Conservation (phyloP, 2,329 filamentous ascomycete genomes). For the Cladobotryum protrusum region DNA sequence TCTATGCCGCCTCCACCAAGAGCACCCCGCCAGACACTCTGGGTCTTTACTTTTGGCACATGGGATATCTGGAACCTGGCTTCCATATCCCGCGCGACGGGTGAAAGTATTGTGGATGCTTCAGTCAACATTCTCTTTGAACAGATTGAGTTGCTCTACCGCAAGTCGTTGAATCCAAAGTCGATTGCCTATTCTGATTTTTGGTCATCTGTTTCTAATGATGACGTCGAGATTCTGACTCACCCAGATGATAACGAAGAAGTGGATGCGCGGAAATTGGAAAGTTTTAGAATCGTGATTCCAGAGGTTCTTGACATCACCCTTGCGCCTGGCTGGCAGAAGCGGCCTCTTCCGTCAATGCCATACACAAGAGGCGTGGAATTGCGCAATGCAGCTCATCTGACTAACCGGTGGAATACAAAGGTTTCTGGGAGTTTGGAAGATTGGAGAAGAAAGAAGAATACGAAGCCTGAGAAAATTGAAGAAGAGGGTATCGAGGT, state of each 20-base stretch:
- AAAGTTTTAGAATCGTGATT: slow-evolving; percentile 45
- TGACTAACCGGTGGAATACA: slow-evolving; percentile 47
- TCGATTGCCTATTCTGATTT: slow-evolving; percentile 43
- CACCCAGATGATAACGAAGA: slow-evolving; percentile 17
- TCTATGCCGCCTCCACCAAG: slow-evolving; percentile 26
- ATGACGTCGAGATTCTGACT: slow-evolving; percentile 22
- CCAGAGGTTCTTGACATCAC: slow-evolving; percentile 49
- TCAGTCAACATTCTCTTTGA: slow-evolving; percentile 36
- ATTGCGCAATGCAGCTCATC: slow-evolving; percentile 46
- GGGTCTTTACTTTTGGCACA: slow-evolving; percentile 47
- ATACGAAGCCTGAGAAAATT: slow-evolving; percentile 35
- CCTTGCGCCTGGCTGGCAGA: slow-evolving; percentile 47
- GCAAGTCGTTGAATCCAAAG: slow-evolving; percentile 32
- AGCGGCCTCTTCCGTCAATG: slow-evolving; percentile 34
- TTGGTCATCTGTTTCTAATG: slow-evolving; percentile 25
- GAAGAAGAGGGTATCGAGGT: slow-evolving; percentile 17
- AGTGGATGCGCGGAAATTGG: slow-evolving; percentile 24
- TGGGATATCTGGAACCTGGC: slow-evolving; percentile 51
- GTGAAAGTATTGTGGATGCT: slow-evolving; percentile 31
- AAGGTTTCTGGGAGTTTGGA: slow-evolving; percentile 33
- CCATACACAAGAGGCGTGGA: slow-evolving; percentile 46
- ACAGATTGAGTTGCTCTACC: slow-evolving; percentile 42
- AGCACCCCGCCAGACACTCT: slow-evolving; percentile 42
- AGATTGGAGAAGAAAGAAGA: slow-evolving; percentile 38
- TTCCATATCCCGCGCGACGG: slow-evolving; percentile 35